These are phyloP conservation scores for Mycena olivaceomarginata DNA, from an alignment of 768 basidiomycete genomes.

Conservation along the genomic window DNA sequence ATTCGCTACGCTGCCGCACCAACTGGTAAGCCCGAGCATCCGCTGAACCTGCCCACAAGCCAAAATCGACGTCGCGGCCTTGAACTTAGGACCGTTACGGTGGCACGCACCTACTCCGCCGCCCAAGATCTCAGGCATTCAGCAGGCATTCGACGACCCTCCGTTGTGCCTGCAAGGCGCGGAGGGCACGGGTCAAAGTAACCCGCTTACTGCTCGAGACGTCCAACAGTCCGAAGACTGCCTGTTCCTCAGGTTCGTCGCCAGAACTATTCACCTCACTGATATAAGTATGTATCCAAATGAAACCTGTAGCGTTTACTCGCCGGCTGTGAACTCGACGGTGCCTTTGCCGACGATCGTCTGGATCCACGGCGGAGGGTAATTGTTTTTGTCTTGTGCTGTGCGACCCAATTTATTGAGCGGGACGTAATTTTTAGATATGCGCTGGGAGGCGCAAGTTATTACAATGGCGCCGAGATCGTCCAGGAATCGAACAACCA, in stretches of 20 bases:
- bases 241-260: constrained; percentile 53
- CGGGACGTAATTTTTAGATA: constrained; percentile 12
- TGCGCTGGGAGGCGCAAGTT: constrained; percentile 16
- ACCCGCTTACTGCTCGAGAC: constrained; percentile 35
- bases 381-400: background rate
- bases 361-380: constrained; percentile 49
- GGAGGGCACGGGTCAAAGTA: background rate
- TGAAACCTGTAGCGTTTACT: constrained; percentile 31
- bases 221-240: constrained; percentile 52
- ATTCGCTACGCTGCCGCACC: constrained; percentile 59
- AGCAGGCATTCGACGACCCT: constrained; percentile 15
- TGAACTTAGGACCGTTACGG: constrained; percentile 24
- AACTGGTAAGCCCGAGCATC: constrained; percentile 43
- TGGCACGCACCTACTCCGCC: constrained; percentile 31
- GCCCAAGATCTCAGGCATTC: constrained; percentile 12
- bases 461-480: constrained; percentile 38
- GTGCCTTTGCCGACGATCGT: constrained; percentile 39
- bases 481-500: constrained; percentile 39
- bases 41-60: background rate
- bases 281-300: background rate
- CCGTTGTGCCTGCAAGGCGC: constrained; percentile 19
- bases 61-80: constrained; percentile 1
- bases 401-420: background rate
- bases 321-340: constrained; percentile 26
- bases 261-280: background rate